Percentiles rank a stretch among this genome's conserved stretches.
Evolutionary conservation across 2,329 filamentous ascomycete genomes (phyloP).

Genomic region (Lasiodiplodia sp.): DNA sequence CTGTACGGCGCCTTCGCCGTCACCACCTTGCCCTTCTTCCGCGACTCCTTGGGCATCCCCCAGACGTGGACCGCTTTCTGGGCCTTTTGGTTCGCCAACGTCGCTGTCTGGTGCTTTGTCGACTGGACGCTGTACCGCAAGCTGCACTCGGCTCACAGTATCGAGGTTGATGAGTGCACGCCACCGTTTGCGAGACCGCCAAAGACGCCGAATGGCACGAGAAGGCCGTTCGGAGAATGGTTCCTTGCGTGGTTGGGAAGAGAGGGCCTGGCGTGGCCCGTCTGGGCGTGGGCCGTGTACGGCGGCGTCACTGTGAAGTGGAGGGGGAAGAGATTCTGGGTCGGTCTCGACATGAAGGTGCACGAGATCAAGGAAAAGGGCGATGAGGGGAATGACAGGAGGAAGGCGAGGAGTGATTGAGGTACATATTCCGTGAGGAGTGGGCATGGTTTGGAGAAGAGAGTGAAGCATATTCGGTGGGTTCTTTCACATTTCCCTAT

Average conservation of each 20-base stretch:
- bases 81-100: slow-evolving; percentile 69
- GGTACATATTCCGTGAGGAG: not conserved
- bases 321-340: slow-evolving; percentile 82
- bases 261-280: slow-evolving; percentile 81
- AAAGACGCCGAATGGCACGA: slow-evolving; percentile 50
- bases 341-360: slow-evolving; percentile 85
- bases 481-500: not conserved
- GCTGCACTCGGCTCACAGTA: slow-evolving; percentile 75
- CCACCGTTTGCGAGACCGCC: slow-evolving; percentile 72
- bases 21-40: slow-evolving; percentile 74
- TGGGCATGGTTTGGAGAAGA: not conserved
- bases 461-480: not conserved
- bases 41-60: slow-evolving; percentile 60
- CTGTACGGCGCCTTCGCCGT: slow-evolving; percentile 79
- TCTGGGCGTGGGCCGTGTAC: slow-evolving; percentile 89
- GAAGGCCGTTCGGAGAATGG: slow-evolving; percentile 73
- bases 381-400: not conserved
- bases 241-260: slow-evolving; percentile 82
- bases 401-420: slow-evolving; percentile 17
- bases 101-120: slow-evolving; percentile 73
- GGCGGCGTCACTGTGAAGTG: slow-evolving; percentile 88
- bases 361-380: slow-evolving; percentile 56
- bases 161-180: slow-evolving; percentile 75
- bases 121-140: slow-evolving; percentile 78
- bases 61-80: slow-evolving; percentile 73